These are phyloP conservation scores for Aspergillus luchuensis DNA, from an alignment of 2,329 filamentous ascomycete genomes.

Conservation along the genomic window DNA sequence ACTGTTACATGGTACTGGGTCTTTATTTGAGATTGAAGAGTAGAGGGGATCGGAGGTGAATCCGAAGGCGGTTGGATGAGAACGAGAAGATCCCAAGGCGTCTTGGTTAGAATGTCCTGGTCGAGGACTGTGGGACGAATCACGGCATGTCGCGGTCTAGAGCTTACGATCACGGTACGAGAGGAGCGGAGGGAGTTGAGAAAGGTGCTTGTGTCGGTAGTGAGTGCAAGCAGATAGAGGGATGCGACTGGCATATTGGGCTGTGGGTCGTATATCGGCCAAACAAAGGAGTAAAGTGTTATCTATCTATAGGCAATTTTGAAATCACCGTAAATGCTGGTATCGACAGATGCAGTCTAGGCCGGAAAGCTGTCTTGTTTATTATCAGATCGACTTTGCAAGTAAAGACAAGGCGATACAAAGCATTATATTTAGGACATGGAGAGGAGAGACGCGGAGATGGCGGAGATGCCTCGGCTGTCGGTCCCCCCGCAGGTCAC, in stretches of 20 bases:
- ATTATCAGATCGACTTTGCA: too few species aligned
- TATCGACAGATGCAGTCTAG: too few species aligned
- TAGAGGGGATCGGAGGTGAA: slow-evolving; percentile 23
- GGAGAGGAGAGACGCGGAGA: neutral
- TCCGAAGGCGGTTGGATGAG: slow-evolving; percentile 27
- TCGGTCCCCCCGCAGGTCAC: neutral
- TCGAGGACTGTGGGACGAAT: slow-evolving; percentile 39
- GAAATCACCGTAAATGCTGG: too few species aligned
- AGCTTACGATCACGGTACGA: slow-evolving; percentile 36
- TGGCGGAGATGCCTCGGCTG: neutral
- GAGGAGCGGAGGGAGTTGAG: slow-evolving; percentile 29
- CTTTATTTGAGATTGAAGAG: slow-evolving; percentile 22
- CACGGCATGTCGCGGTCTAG: slow-evolving; percentile 39
- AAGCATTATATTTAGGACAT: too few species aligned
- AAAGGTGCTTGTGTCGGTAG: slow-evolving; percentile 26
- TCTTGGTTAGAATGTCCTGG: slow-evolving; percentile 27
- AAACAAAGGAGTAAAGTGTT: too few species aligned
- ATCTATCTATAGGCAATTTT: too few species aligned
- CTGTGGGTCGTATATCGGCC: neutral
- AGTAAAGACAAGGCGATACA: too few species aligned
- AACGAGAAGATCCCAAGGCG: slow-evolving; percentile 40
- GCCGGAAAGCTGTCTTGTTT: too few species aligned
- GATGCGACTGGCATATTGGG: neutral
- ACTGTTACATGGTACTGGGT: slow-evolving; percentile 36
- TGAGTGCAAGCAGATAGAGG: slow-evolving; percentile 38